Evolutionary conservation across 2,329 filamentous ascomycete species (phyloP).

Genomic region (Rosellinia necatrix): DNA sequence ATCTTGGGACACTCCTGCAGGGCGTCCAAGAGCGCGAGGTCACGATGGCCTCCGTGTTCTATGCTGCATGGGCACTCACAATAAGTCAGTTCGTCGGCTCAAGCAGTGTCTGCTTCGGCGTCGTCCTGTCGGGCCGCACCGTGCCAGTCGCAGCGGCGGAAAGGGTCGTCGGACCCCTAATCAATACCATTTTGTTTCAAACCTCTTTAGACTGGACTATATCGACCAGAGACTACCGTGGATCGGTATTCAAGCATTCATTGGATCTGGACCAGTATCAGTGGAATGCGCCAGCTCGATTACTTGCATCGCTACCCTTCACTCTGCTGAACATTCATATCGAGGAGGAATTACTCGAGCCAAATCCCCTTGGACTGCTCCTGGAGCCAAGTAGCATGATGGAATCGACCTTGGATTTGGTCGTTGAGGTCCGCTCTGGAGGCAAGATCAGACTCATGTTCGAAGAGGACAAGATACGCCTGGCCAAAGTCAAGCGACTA

Average conservation of each 20-base stretch:
- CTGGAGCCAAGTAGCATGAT: too few relatives aligned
- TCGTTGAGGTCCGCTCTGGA: too few relatives aligned
- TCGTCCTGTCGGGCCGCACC: conserved; percentile 43
- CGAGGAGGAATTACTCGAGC: background rate
- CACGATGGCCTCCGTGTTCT: background rate
- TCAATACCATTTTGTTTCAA: conserved; percentile 40
- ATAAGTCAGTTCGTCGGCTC: conserved; percentile 40
- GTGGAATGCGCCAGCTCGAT: background rate
- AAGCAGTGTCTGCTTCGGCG: conserved; percentile 42
- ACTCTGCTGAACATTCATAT: background rate
- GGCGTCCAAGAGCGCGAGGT: background rate
- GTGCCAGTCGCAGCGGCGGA: conserved; percentile 38
- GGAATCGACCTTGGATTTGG: too few relatives aligned
- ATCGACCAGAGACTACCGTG: background rate
- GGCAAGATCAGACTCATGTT: too few relatives aligned
- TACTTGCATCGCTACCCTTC: too few relatives aligned
- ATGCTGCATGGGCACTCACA: conserved; percentile 45
- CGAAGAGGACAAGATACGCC: too few relatives aligned
- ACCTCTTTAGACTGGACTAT: conserved; percentile 18
- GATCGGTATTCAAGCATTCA: background rate
- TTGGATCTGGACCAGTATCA: background rate
- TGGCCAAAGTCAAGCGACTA: too few relatives aligned
- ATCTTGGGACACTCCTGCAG: background rate
- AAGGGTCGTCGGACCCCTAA: conserved; percentile 42
- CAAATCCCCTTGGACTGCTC: background rate